Evolutionary conservation across 768 basidiomycete genomes (phyloP), one percentile per base, ranked within the genome.

Genomic region (Tricholoma saponaceum): DNA sequence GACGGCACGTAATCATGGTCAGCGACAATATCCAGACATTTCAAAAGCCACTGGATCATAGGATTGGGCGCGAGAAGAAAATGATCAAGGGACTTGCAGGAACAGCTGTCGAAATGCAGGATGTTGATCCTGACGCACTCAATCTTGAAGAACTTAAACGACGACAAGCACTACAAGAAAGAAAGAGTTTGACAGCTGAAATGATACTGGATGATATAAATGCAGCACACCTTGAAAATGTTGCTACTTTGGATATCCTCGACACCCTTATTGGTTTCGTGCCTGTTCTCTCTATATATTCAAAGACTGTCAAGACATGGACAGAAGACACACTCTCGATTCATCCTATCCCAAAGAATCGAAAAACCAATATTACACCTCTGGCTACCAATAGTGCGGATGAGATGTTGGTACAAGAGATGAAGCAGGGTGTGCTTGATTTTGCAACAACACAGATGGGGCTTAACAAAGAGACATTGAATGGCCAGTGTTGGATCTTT

Each of bases 1-100:
- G 51, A 20, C 10, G 5, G 22, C 18, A 20, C 14, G 51, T 32
- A 30, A 7, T 51, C 20, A 51, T 30, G 2, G 60, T 67, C 26
- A 56, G 56, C 22, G 62, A 67, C 44, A 67, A 67, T 56, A 57
- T 60, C 12, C 64, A 66, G 51, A 51, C 57, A 0, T 66, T 60
- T 20, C 47, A 51, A 10, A 54, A 51, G 25, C 53, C 55, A 50
- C 53, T 54, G 7, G 63, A 66, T 30, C 56, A 53, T 30, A 22
- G 63, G 5, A 58, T 66, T 32, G 62, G 64, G 2, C 10, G 43
- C 14, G 61, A 64, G 51, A 67, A 51, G 22, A 49, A 44, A n/a
- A 62, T 65, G 62, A 58, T 67, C 14, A 62, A 56, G 16, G 64
- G 66, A 0, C 51, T 64, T 12, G 64, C 60, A 16, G 66, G 56